phyloP scores from a whole-genome alignment of 257 asterid genomes.

The Paraleonurus japonicus region DNA sequence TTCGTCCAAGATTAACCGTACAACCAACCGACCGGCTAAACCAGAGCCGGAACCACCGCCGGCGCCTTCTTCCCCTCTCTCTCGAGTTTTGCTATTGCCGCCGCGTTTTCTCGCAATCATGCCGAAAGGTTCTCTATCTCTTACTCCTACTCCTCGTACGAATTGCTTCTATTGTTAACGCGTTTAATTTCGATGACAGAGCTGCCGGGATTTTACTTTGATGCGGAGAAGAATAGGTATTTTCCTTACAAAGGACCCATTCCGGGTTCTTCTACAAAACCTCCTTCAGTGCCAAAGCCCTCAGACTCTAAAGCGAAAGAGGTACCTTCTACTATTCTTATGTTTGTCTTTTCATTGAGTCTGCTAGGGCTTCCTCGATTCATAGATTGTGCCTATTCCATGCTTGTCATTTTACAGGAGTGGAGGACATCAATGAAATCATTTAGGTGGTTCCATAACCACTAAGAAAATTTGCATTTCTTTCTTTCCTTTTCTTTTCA shows the following conservation, averaged over 20 bases:
- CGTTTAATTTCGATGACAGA: constrained; percentile 41
- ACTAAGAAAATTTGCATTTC: background rate
- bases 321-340: constrained; percentile 32
- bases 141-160: background rate
- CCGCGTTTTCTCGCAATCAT: constrained; percentile 20
- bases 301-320: constrained; percentile 8
- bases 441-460: background rate
- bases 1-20: too few species aligned
- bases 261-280: constrained; percentile 74
- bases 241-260: constrained; percentile 81
- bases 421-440: background rate
- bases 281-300: constrained; percentile 31
- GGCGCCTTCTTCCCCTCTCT: background rate
- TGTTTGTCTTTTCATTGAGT: background rate
- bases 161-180: constrained; percentile 4
- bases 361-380: background rate
- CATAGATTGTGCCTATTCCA: background rate
- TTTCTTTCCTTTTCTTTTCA: background rate
- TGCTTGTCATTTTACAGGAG: background rate
- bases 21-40: too few species aligned
- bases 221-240: constrained; percentile 75
- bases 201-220: constrained; percentile 84
- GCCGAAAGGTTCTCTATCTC: constrained; percentile 42
- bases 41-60: background rate
- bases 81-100: background rate